Evolutionary conservation across 75 land plant genomes (phyloP).

Genomic region (Ceratopteris richardii): DNA sequence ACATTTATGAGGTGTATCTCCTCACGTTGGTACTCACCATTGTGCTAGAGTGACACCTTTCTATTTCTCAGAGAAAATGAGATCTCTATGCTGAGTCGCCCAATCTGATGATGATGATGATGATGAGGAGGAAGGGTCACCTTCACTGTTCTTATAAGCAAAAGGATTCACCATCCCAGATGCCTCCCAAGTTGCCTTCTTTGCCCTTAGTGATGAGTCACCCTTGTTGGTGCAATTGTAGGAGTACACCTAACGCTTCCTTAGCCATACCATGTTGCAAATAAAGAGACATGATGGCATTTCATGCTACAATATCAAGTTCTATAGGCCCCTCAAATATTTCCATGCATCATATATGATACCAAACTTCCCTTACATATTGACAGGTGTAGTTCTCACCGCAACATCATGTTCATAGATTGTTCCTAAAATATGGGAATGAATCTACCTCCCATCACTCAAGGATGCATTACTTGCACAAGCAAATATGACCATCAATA

Average conservation of each 20-base stretch:
- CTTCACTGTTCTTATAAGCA: too few species aligned
- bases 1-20: too few species aligned
- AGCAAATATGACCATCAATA: slow-evolving; percentile 23
- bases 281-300: slow-evolving; percentile 34
- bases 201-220: too few species aligned
- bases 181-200: too few species aligned
- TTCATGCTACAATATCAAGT: slow-evolving; percentile 51
- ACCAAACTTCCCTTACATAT: slow-evolving; percentile 65
- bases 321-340: slow-evolving; percentile 23
- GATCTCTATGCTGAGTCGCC: too few species aligned
- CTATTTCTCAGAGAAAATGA: too few species aligned
- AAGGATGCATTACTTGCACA: slow-evolving; percentile 24
- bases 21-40: too few species aligned
- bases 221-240: slow-evolving; percentile 21
- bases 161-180: too few species aligned
- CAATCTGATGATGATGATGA: too few species aligned
- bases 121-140: too few species aligned
- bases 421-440: slow-evolving; percentile 25
- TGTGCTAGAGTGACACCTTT: too few species aligned
- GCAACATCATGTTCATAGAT: slow-evolving; percentile 21
- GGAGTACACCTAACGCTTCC: slow-evolving; percentile 24
- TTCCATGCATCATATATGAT: slow-evolving; percentile 16
- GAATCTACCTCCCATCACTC: slow-evolving; percentile 34
- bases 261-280: slow-evolving; percentile 25
- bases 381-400: slow-evolving; percentile 34